phyloP scores from a whole-genome alignment of 768 basidiomycete species.

The Chlorophyllum brunneum region DNA sequence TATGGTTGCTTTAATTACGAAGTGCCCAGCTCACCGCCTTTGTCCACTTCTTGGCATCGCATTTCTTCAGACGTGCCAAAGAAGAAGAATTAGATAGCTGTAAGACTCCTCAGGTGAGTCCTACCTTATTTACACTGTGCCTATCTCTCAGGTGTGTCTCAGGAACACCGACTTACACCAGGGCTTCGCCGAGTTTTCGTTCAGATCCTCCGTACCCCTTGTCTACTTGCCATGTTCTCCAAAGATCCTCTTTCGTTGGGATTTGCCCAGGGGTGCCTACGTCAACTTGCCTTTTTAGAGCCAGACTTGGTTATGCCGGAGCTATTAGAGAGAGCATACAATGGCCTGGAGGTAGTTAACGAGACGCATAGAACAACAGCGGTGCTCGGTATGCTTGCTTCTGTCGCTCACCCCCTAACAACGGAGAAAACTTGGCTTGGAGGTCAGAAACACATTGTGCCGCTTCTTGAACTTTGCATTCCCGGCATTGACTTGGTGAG shows the following conservation, averaged over 20 bases:
- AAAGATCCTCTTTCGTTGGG: conserved; percentile 79
- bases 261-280: conserved; percentile 78
- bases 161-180: conserved; percentile 77
- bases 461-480: conserved; percentile 82
- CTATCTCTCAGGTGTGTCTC: background rate
- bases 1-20: background rate
- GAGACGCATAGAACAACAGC: conserved; percentile 96
- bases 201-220: conserved; percentile 75
- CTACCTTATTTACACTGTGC: background rate
- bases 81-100: conserved; percentile 78
- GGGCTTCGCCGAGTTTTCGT: conserved; percentile 83
- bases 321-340: conserved; percentile 85
- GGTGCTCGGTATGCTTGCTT: conserved; percentile 79
- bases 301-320: conserved; percentile 87
- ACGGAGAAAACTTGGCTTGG: conserved; percentile 77
- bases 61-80: conserved; percentile 75
- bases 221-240: conserved; percentile 87
- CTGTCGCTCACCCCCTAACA: conserved; percentile 70
- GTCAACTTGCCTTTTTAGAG: conserved; percentile 74
- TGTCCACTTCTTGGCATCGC: conserved; percentile 64
- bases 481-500: conserved; percentile 89
- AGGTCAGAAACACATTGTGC: conserved; percentile 86
- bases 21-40: conserved; percentile 56
- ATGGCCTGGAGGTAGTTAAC: conserved; percentile 88
- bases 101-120: conserved; percentile 65